Evolutionary conservation across 2,329 filamentous ascomycete species (phyloP).

Genomic region (Plectosphaerella cucumerina): DNA sequence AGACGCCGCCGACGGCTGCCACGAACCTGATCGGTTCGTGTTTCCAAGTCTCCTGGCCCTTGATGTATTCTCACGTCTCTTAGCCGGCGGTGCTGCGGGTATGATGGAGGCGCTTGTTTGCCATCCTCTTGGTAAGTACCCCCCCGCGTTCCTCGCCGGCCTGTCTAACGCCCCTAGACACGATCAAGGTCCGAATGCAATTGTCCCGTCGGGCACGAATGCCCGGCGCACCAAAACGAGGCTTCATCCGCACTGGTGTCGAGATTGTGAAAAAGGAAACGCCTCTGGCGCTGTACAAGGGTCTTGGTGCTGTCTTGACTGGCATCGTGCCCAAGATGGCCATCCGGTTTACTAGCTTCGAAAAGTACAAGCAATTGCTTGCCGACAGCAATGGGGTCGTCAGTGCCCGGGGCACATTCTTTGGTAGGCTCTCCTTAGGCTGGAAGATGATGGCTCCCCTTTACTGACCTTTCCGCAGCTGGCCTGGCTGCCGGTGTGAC

Average conservation of each 20-base stretch:
- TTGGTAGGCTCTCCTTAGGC: constrained; percentile 21
- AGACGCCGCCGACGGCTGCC: constrained; percentile 77
- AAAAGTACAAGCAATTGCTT: constrained; percentile 85
- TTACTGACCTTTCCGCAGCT: constrained; percentile 36
- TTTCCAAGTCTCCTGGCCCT: neutral
- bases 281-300: constrained; percentile 91
- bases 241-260: constrained; percentile 79
- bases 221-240: constrained; percentile 80
- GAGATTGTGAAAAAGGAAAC: constrained; percentile 91
- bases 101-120: constrained; percentile 99
- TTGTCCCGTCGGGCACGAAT: constrained; percentile 80
- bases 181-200: constrained; percentile 99
- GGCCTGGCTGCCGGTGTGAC: constrained; percentile 91
- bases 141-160: neutral
- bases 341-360: constrained; percentile 96
- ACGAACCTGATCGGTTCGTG: constrained; percentile 88
- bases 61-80: constrained; percentile 5
- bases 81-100: constrained; percentile 91
- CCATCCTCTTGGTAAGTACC: constrained; percentile 75
- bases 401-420: constrained; percentile 64
- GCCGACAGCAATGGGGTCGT: constrained; percentile 65
- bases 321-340: constrained; percentile 99
- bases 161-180: constrained; percentile 51
- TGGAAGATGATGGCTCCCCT: neutral
- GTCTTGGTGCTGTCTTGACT: constrained; percentile 91